Evolutionary conservation across 2,329 filamentous ascomycete species (phyloP), one percentile per base, ranked within the genome.

Genomic region (Fusarium sp.): DNA sequence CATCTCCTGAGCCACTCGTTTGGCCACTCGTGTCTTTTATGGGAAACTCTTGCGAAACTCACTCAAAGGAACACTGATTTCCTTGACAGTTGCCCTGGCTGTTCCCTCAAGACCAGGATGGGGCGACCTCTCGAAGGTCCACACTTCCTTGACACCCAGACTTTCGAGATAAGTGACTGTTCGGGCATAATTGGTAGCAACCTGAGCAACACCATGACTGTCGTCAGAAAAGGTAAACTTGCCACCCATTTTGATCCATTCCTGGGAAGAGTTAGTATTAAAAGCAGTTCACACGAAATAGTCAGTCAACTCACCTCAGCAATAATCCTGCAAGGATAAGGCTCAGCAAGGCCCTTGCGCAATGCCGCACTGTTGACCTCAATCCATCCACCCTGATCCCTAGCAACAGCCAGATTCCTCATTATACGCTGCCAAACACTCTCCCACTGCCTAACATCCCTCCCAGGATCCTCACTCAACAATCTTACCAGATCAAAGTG

Each of bases 401-500:
- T 87, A 36, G 95, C 86, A 63, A 89, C 87, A 62, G 85, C 81
- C 73, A 99, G 81, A 78, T 98, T 98, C 59, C 94, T 85, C 72
- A 87, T 70, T 33, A 97, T 87, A 75, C 84, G 88, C 51, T 84
- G 80, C 95, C 95, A 98, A 0, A 97, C 92, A 5, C 83, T 79
- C 10, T 79, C 75, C 84, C 88, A 89, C 46, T 76, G 76, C 39
- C 82, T 82, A 60, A 94, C 83, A 67, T 90, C 88, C 39, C 86
- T 79, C 49, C 87, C 87, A 0, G 92, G 91, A 21, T 92, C 84
- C 59, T 89, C 86, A 73, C 92, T 94, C 77, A 96, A 85, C 67
- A 99, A 82, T 14, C 95, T 85, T 56, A 98, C 91, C 21, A 99
- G 87, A 80, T 99, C 96, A 77, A 99, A 97, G 81, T 99, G 96